These are phyloP conservation scores for Russula ochroleuca DNA, from an alignment of 768 basidiomycete species.

Conservation along the genomic window DNA sequence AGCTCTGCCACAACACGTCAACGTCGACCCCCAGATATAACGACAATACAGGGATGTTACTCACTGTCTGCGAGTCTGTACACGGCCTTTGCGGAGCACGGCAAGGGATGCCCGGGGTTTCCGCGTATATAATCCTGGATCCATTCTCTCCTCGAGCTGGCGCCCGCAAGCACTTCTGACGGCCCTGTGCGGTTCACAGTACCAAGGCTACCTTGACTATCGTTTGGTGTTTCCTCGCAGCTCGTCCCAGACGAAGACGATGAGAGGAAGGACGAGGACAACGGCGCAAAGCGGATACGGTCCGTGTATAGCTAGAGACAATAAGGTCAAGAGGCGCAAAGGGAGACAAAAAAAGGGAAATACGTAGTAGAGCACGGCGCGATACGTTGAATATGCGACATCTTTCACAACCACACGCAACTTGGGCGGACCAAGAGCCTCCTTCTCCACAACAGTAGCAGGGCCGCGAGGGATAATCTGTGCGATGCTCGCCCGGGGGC, in stretches of 20 bases:
- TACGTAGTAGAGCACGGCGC: constrained; percentile 74
- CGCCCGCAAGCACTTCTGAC: constrained; percentile 26
- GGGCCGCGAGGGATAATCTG: constrained; percentile 1
- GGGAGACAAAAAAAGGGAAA: not conserved
- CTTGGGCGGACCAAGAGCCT: constrained; percentile 43
- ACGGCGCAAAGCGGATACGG: constrained; percentile 74
- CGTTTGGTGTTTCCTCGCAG: constrained; percentile 33
- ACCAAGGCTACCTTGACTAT: constrained; percentile 36
- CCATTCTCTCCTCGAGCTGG: constrained; percentile 57
- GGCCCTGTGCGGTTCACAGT: constrained; percentile 22
- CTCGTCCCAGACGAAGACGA: constrained; percentile 23
- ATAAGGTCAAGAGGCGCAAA: not conserved
- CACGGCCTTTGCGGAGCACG: constrained; percentile 79
- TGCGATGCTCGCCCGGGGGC: constrained; percentile 35
- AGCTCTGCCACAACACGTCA: constrained; percentile 45
- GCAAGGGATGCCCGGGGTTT: constrained; percentile 59
- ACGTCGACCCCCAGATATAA: not conserved
- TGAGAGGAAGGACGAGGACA: constrained; percentile 62
- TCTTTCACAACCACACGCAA: constrained; percentile 51
- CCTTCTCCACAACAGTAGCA: not conserved
- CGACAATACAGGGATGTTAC: constrained; percentile 31
- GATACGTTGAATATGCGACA: constrained; percentile 59
- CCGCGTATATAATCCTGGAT: constrained; percentile 60
- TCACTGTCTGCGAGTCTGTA: constrained; percentile 79
- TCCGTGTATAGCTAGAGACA: constrained; percentile 73